Evolutionary conservation across 306 rosid species (phyloP), one percentile per base, ranked within the genome.

Genomic region (Fragaria vesca): DNA sequence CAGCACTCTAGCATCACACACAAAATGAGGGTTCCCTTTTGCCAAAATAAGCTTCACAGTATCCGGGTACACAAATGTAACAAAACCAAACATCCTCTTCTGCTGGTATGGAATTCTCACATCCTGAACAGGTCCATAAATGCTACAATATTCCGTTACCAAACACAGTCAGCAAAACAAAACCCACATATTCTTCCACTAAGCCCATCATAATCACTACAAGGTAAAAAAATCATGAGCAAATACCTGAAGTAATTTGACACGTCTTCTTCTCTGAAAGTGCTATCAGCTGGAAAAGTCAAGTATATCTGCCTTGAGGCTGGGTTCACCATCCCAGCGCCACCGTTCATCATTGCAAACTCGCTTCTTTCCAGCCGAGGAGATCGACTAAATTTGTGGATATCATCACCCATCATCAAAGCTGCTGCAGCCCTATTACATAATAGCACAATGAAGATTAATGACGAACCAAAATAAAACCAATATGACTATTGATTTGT

Each of bases 101-200:
- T 95, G 99, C 84, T 95, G 99, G 68, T 95, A 95, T 32, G 99
- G 99, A 72, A 95, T 95, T 84, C 99, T 89, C 89, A 95, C 99
- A n/a, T 95, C 99, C 85, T 95, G 97, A 65, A 95, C 99, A 1
- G 97, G 97, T 5, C 99, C 99, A 74, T 88, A 95, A 72, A 87
- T 88, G 87, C 99, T 95, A 72, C 82, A 85, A 43, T 13, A 42
- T 40, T 42, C 21, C 55, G 28, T 26, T 46, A 66, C 34, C 24
- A 71, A 77, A 65, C 42, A 79, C 2, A 43, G 24, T 73, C 65
- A 77, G 71, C 71, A 70, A 83, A 54, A 16, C 58, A 71, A 0
- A 77, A 55, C 8, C 13, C 40, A 43, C 52, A 24, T n/a, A 57
- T 60, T 20, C 43, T 52, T 52, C 6, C 48, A 20, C 48, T 61